These are phyloP conservation scores for Trypanosoma theileri DNA, from an alignment of 208 protist genomes.

Conservation along the genomic window DNA sequence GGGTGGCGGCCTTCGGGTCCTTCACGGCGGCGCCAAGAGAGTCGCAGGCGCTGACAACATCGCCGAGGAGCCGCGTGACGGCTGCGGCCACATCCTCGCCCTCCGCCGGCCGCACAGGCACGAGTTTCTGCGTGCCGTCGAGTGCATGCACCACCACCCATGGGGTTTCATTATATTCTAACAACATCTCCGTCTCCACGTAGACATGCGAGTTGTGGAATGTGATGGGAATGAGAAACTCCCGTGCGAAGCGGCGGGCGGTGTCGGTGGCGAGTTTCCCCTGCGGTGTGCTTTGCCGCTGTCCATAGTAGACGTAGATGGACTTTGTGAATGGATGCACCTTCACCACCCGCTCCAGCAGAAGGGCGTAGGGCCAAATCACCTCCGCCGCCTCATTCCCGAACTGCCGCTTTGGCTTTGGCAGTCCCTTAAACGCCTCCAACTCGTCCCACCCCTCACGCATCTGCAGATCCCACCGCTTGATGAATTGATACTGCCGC, in stretches of 20 bases:
- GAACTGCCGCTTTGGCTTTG: conserved; percentile 86
- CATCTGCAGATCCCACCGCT: conserved; percentile 85
- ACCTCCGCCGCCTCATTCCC: conserved; percentile 90
- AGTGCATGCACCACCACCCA: conserved; percentile 88
- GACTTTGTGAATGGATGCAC: conserved; percentile 93
- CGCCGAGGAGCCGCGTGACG: conserved; percentile 48
- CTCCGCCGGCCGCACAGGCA: conserved; percentile 46
- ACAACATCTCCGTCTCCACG: conserved; percentile 88
- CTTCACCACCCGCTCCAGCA: conserved; percentile 82
- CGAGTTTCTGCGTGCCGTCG: conserved; percentile 55
- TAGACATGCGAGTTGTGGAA: conserved; percentile 94
- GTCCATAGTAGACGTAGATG: conserved; percentile 90
- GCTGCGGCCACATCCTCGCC: conserved; percentile 27
- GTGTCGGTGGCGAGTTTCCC: conserved; percentile 46
- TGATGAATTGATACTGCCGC: conserved; percentile 80
- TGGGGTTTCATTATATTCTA: conserved; percentile 89
- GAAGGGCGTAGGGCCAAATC: conserved; percentile 85
- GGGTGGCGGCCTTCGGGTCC: conserved; percentile 69
- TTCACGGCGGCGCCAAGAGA: conserved; percentile 56
- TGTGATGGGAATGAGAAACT: conserved; percentile 87
- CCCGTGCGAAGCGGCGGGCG: conserved; percentile 66
- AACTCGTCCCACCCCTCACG: conserved; percentile 80
- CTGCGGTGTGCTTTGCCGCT: conserved; percentile 55
- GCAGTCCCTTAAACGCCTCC: conserved; percentile 86
- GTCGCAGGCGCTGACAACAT: conserved; percentile 58